Evolutionary conservation across 31 red algal genomes (phyloP).

Genomic region (Bonnemaisonia californica): DNA sequence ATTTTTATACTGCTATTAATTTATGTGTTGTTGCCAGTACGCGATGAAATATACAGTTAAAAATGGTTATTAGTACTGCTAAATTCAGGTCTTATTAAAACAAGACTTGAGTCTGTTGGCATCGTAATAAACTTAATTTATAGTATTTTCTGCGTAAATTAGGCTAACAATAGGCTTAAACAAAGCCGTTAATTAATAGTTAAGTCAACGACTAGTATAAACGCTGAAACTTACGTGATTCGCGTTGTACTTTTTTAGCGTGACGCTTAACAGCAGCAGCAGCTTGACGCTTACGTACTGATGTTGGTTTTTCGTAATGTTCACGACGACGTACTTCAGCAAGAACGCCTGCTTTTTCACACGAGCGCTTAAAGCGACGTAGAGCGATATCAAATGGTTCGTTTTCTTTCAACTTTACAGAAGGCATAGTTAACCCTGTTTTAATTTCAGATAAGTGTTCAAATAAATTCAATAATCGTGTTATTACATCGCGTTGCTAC

Average conservation of each 20-base stretch:
- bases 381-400: conserved; percentile 1
- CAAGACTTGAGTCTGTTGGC: too few relatives aligned
- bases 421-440: neutral
- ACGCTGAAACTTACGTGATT: neutral
- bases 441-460: neutral
- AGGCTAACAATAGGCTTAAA: too few relatives aligned
- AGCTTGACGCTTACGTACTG: neutral
- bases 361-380: neutral
- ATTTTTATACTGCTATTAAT: too few relatives aligned
- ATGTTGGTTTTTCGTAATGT: neutral
- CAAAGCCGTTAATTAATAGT: too few relatives aligned
- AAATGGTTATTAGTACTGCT: too few relatives aligned
- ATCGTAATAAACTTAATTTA: too few relatives aligned
- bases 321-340: neutral
- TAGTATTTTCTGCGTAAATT: too few relatives aligned
- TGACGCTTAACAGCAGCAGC: neutral
- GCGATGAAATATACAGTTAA: too few relatives aligned
- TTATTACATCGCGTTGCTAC: too few relatives aligned
- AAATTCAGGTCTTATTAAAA: too few relatives aligned
- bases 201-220: neutral
- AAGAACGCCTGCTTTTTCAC: neutral
- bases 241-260: neutral
- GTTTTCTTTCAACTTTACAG: neutral
- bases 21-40: too few relatives aligned
- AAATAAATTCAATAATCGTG: too few relatives aligned